Evolutionary conservation across 768 basidiomycete species (phyloP).

Genomic region (Strobilomyces dryophilus): DNA sequence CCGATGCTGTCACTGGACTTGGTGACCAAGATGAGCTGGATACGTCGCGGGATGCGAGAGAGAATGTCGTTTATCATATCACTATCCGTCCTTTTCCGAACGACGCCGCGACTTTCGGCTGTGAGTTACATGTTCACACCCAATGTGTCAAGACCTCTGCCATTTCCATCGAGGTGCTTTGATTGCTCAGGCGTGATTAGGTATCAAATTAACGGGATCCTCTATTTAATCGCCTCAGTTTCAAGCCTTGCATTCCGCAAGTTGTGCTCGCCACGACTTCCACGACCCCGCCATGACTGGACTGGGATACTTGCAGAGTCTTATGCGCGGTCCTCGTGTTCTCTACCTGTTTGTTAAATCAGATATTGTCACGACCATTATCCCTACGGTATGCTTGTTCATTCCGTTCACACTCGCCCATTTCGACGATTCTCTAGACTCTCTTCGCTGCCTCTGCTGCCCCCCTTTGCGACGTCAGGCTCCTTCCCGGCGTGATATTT

Average conservation of each 20-base stretch:
- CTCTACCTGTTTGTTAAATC: conserved; percentile 25
- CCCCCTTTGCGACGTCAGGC: conserved; percentile 23
- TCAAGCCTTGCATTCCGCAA: not conserved
- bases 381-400: conserved; percentile 21
- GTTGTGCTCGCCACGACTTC: conserved; percentile 8
- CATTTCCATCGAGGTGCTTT: not conserved
- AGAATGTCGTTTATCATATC: not conserved
- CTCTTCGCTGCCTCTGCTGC: conserved; percentile 33
- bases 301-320: conserved; percentile 6
- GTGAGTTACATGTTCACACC: conserved; percentile 9
- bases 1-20: not conserved
- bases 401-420: not conserved
- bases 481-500: conserved; percentile 28
- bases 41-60: conserved; percentile 3
- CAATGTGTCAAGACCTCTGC: conserved; percentile 1
- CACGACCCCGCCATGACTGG: conserved; percentile 21
- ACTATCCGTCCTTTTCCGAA: not conserved
- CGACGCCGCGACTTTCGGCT: conserved; percentile 6
- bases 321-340: conserved; percentile 9
- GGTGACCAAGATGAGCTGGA: not conserved
- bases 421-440: conserved; percentile 22
- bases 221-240: conserved; percentile 19
- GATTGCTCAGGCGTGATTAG: conserved; percentile 8
- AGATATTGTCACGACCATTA: conserved; percentile 24
- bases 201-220: not conserved